Percentiles rank a stretch among this genome's conserved stretches.
phyloP scores from a whole-genome alignment of 352 stramenopile genomes.

The Thalassiosira mediterranea region DNA sequence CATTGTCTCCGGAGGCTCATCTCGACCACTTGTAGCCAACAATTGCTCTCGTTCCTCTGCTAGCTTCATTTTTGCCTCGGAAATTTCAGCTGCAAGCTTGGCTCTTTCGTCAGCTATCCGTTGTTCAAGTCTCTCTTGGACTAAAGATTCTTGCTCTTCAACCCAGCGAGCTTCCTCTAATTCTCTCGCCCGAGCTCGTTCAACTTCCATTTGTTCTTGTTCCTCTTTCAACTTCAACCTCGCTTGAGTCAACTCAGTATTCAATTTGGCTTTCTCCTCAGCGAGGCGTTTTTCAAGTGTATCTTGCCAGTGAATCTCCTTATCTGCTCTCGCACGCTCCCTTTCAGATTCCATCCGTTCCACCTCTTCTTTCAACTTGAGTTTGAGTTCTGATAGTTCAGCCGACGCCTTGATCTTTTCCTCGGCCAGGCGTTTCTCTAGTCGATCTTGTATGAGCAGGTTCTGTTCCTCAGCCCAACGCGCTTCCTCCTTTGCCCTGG shows the following conservation, averaged over 20 bases:
- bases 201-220: slow-evolving; percentile 10
- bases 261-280: slow-evolving; percentile 20
- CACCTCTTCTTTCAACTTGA: slow-evolving; percentile 8
- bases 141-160: slow-evolving; percentile 29
- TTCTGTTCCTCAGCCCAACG: slow-evolving; percentile 38
- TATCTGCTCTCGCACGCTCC: slow-evolving; percentile 6
- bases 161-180: background rate
- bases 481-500: slow-evolving; percentile 13
- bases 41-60: background rate
- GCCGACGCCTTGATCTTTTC: slow-evolving; percentile 17
- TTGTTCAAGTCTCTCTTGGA: slow-evolving; percentile 31
- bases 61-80: slow-evolving; percentile 9
- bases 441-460: slow-evolving; percentile 10
- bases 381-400: slow-evolving; percentile 20
- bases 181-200: slow-evolving; percentile 1
- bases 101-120: slow-evolving; percentile 27
- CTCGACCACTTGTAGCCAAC: too few species aligned
- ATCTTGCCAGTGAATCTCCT: slow-evolving; percentile 8
- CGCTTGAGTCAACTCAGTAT: slow-evolving; percentile 7
- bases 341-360: slow-evolving; percentile 3
- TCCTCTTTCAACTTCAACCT: slow-evolving; percentile 29
- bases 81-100: slow-evolving; percentile 13
- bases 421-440: slow-evolving; percentile 22
- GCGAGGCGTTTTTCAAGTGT: slow-evolving; percentile 8
- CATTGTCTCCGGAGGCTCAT: too few species aligned